Conservation (phyloP, 1,139 yeast genomes). For the Candida tropicalis region DNA sequence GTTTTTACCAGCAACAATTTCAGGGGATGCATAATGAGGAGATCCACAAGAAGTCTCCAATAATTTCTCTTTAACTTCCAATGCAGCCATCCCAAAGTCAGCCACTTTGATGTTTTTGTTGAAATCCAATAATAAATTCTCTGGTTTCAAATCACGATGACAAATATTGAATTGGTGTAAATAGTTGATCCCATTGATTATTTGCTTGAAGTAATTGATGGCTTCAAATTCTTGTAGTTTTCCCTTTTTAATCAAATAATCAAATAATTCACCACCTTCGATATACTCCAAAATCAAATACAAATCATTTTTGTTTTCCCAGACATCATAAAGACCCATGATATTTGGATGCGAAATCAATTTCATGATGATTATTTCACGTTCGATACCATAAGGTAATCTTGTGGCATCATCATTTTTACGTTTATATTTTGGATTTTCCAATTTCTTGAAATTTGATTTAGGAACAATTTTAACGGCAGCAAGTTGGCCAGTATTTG, state of each 20-base stretch:
- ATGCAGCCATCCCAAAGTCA: conserved; percentile 99
- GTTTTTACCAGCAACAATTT: conserved; percentile 89
- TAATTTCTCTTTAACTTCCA: conserved; percentile 81
- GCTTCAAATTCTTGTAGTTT: conserved; percentile 89
- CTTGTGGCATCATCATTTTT: conserved; percentile 51
- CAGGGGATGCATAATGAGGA: conserved; percentile 98
- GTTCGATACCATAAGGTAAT: conserved; percentile 90
- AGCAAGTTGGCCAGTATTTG: conserved; percentile 82
- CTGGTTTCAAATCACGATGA: conserved; percentile 96
- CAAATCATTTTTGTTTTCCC: conserved; percentile 95
- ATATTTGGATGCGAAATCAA: conserved; percentile 91
- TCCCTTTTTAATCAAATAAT: conserved; percentile 85
- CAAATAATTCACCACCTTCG: conserved; percentile 96
- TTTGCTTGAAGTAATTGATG: conserved; percentile 85
- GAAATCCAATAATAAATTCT: conserved; percentile 83
- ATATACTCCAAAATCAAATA: conserved; percentile 92
- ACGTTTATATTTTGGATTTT: conserved; percentile 49
- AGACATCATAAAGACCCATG: conserved; percentile 94
- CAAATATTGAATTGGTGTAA: conserved; percentile 93
- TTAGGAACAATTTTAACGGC: conserved; percentile 98
- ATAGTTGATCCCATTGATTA: conserved; percentile 87
- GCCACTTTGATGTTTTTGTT: conserved; percentile 92
- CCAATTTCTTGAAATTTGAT: conserved; percentile 59
- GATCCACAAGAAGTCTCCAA: conserved; percentile 97
- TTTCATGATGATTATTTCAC: conserved; percentile 94